phyloP scores from a whole-genome alignment of 495 filamentous ascomycete species.

The Aspergillus funiculosus region DNA sequence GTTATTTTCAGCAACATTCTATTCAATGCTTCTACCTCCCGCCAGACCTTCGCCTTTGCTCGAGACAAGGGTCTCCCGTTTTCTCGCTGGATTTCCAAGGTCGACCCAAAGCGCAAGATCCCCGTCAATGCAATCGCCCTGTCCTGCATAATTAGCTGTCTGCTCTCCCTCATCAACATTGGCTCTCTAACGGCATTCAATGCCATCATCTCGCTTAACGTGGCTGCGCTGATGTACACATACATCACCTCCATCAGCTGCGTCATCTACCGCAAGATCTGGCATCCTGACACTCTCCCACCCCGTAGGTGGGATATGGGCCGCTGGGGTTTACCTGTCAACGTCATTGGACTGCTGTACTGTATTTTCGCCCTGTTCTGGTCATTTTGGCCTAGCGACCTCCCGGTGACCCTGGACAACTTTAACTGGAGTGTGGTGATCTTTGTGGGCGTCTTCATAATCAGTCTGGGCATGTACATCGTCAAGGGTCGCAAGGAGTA shows the following conservation, averaged over 20 bases:
- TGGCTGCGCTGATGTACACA: slow-evolving; percentile 38
- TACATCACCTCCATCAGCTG: slow-evolving; percentile 39
- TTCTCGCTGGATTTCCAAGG: slow-evolving; percentile 31
- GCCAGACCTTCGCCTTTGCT: slow-evolving; percentile 20
- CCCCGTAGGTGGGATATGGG: slow-evolving; percentile 40
- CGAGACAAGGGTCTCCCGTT: slow-evolving; percentile 39
- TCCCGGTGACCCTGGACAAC: slow-evolving; percentile 28
- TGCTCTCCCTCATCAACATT: slow-evolving; percentile 28
- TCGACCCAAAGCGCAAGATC: slow-evolving; percentile 27
- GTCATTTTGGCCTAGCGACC: slow-evolving; percentile 38
- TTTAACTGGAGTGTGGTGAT: slow-evolving; percentile 50
- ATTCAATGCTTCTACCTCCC: slow-evolving; percentile 19
- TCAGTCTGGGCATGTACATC: slow-evolving; percentile 33
- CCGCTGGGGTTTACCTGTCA: slow-evolving; percentile 27
- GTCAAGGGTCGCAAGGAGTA: slow-evolving; percentile 25
- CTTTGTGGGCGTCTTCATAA: slow-evolving; percentile 32
- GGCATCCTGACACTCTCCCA: slow-evolving; percentile 36
- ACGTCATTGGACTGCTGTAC: slow-evolving; percentile 33
- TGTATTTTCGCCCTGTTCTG: slow-evolving; percentile 38
- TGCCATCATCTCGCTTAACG: slow-evolving; percentile 44
- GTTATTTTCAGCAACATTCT: slow-evolving; percentile 20
- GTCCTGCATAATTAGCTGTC: slow-evolving; percentile 17
- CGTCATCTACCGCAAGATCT: slow-evolving; percentile 32
- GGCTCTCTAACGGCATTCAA: slow-evolving; percentile 52
- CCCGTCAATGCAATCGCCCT: slow-evolving; percentile 22